Evolutionary conservation across 768 basidiomycete species (phyloP), one percentile per base, ranked within the genome.

Genomic region (Kwoniella dejecticola): DNA sequence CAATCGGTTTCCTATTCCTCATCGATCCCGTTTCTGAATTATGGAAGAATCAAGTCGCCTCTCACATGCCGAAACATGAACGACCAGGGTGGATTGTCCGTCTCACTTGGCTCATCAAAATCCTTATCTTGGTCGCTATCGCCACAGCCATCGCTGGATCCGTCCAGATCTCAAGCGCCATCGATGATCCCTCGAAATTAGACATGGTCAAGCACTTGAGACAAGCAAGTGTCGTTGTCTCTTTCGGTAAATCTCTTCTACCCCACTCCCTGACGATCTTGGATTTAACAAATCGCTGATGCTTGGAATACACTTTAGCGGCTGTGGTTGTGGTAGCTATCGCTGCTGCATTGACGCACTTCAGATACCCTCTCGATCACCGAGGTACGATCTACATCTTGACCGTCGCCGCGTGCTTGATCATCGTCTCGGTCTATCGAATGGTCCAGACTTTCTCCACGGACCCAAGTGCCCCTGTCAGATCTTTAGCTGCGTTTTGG

Each of bases 1-100:
- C 60, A 23, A 41, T 67, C 24, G 70, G 70, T 27, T 67, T 49
- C 56, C 29, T 71, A 23, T 67, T 71, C 65, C 62, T 71, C 24
- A 50, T 71, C 27, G 64, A 69, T 5, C 67, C 70, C 13, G 31
- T 60, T 24, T 42, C 63, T 6, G 49, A 17, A 23, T 54, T 62
- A 19, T 71, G 64, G 64, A 62, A 63, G 36, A 46, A 45, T 6
- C 45, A 58, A 23, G 33, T 71, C 27, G 54, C 31, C 23, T 49
- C 57, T 1, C 38, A 49, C 41, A 27, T 59, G 52, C 17, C 54
- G 3, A 44, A 46, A 29, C 53, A 62, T 5, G 48, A 56, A 3
- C 24, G 27, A n/a, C 64, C 64, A n/a, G 8, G n/a, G 8, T 70
- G 68, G 68, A 61, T 67, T 0, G 27, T 30, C 6, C 19, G 47